These are phyloP conservation scores for Melanomma pulvis-pyrius DNA, from an alignment of 495 filamentous ascomycete genomes.

Conservation along the genomic window DNA sequence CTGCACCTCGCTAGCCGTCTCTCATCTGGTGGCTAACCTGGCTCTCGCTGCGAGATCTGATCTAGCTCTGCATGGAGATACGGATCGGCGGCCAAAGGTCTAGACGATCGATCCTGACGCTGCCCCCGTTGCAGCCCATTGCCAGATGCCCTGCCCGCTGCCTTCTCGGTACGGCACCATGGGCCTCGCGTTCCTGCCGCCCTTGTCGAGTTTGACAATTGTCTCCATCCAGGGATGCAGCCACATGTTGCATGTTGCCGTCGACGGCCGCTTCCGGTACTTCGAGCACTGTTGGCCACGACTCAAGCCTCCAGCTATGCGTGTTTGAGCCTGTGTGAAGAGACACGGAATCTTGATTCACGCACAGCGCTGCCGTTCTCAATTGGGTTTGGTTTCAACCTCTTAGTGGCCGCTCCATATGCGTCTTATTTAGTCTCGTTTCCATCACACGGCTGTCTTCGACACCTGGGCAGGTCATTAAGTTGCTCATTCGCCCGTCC, in stretches of 20 bases:
- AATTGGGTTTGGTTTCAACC: constrained; percentile 11
- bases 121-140: constrained; percentile 10
- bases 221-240: constrained; percentile 6
- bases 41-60: constrained; percentile 17
- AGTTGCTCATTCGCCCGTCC: constrained; percentile 14
- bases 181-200: not conserved
- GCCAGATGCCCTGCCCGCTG: constrained; percentile 4
- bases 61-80: constrained; percentile 9
- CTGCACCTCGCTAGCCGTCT: not conserved
- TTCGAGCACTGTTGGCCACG: constrained; percentile 15
- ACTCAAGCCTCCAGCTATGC: constrained; percentile 15
- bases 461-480: constrained; percentile 18
- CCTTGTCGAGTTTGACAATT: not conserved
- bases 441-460: constrained; percentile 17
- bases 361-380: constrained; percentile 29
- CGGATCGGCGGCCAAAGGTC: constrained; percentile 22
- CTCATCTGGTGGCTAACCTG: not conserved
- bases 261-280: constrained; percentile 1
- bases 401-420: constrained; percentile 28
- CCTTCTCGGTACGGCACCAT: not conserved
- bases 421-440: constrained; percentile 21
- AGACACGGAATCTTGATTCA: constrained; percentile 25
- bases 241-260: not conserved
- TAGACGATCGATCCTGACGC: constrained; percentile 22
- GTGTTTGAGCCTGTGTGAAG: not conserved